These are phyloP conservation scores for Parastagonospora nodorum DNA, from an alignment of 2,329 filamentous ascomycete genomes.

Conservation along the genomic window DNA sequence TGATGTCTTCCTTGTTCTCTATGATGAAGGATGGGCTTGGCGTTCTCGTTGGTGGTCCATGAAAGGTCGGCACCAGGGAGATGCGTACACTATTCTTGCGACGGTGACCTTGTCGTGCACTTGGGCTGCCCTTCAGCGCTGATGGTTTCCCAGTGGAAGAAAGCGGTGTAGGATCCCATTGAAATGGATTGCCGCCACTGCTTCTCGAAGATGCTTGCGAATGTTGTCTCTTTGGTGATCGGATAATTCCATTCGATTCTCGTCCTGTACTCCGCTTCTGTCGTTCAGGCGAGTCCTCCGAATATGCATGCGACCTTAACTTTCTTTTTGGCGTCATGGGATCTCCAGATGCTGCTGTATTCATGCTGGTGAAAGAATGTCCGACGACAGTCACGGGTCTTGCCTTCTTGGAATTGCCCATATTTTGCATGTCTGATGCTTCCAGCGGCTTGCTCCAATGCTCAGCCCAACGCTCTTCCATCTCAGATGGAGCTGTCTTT, in stretches of 20 bases:
- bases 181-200: slow-evolving; percentile 54
- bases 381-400: slow-evolving; percentile 43
- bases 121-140: slow-evolving; percentile 52
- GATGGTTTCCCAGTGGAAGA: slow-evolving; percentile 46
- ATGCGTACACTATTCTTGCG: slow-evolving; percentile 54
- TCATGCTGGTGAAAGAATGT: slow-evolving; percentile 36
- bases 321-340: slow-evolving; percentile 43
- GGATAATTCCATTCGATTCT: slow-evolving; percentile 39
- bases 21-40: slow-evolving; percentile 44
- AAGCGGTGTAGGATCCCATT: slow-evolving; percentile 49
- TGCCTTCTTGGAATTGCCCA: slow-evolving; percentile 38
- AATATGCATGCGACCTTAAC: slow-evolving; percentile 42
- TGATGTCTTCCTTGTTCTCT: slow-evolving; percentile 47
- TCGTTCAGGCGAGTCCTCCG: slow-evolving; percentile 47
- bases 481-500: background rate
- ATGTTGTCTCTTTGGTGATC: slow-evolving; percentile 42
- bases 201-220: slow-evolving; percentile 50
- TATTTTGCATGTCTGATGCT: slow-evolving; percentile 21
- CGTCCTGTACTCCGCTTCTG: slow-evolving; percentile 37
- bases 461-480: background rate
- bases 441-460: slow-evolving; percentile 2
- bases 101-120: slow-evolving; percentile 50
- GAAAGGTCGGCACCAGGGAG: slow-evolving; percentile 49
- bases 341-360: slow-evolving; percentile 29
- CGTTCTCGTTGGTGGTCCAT: slow-evolving; percentile 45